A percentile compares a stretch with the other conserved stretches of the same genome.
These are phyloP conservation scores for Lasiosphaeriaceae sp. DNA, from an alignment of 495 filamentous ascomycete genomes.

Conservation along the genomic window DNA sequence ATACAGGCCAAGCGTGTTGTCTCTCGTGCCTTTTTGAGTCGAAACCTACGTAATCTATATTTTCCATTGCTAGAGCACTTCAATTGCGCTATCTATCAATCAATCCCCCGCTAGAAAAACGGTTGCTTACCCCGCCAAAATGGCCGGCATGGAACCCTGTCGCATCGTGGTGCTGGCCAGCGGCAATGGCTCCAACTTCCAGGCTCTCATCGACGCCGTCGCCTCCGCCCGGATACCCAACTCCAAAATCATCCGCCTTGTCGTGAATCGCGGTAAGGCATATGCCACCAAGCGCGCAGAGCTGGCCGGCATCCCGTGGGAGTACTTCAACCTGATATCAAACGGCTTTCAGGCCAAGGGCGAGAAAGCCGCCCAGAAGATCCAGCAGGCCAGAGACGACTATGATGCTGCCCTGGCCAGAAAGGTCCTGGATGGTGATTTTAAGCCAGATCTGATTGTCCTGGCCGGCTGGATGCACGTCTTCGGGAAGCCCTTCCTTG, in stretches of 20 bases:
- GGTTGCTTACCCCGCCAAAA: neutral
- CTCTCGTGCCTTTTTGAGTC: no score
- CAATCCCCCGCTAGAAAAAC: neutral
- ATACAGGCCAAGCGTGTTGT: no score
- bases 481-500: conserved; percentile 47
- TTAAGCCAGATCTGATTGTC: conserved; percentile 67
- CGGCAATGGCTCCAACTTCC: conserved; percentile 82
- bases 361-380: conserved; percentile 48
- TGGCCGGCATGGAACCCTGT: conserved; percentile 23
- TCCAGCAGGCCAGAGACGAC: conserved; percentile 56
- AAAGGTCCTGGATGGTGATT: conserved; percentile 54
- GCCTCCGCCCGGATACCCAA: conserved; percentile 50
- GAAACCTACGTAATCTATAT: no score
- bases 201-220: conserved; percentile 80
- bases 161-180: conserved; percentile 48
- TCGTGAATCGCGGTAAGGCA: conserved; percentile 78
- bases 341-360: conserved; percentile 51
- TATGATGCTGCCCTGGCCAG: conserved; percentile 81
- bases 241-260: conserved; percentile 66
- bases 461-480: conserved; percentile 68
- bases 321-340: conserved; percentile 81
- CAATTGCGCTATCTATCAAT: no score
- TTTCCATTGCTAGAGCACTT: neutral
- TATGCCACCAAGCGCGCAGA: conserved; percentile 73
- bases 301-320: conserved; percentile 66